Evolutionary conservation across 2,329 filamentous ascomycete genomes (phyloP).

Genomic region (Aspergillus ruber): DNA sequence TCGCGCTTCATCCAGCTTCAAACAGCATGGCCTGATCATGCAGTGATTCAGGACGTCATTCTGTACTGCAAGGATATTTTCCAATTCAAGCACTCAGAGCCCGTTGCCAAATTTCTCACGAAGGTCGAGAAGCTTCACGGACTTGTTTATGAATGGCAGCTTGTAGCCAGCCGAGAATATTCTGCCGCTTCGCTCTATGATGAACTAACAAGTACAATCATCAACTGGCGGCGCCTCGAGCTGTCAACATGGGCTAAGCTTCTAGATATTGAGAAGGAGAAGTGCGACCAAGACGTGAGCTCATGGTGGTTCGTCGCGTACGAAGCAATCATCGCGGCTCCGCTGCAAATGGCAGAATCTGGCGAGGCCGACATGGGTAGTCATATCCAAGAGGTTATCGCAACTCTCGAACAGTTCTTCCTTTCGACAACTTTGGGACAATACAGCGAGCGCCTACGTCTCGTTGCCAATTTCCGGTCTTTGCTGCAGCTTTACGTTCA

Average conservation of each 20-base stretch:
- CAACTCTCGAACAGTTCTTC: constrained; percentile 73
- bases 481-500: constrained; percentile 58
- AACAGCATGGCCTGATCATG: constrained; percentile 61
- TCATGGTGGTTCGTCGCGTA: constrained; percentile 98
- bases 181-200: constrained; percentile 66
- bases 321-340: constrained; percentile 74
- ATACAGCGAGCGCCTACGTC: constrained; percentile 62
- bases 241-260: constrained; percentile 85
- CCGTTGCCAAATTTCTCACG: constrained; percentile 77
- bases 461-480: constrained; percentile 57
- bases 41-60: constrained; percentile 74
- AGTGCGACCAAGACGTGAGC: constrained; percentile 69
- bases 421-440: constrained; percentile 73
- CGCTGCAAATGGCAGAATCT: constrained; percentile 58
- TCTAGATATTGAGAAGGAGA: constrained; percentile 74
- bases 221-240: constrained; percentile 86
- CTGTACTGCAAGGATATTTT: constrained; percentile 67
- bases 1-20: constrained; percentile 65
- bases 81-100: constrained; percentile 69
- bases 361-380: constrained; percentile 53
- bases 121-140: constrained; percentile 82
- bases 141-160: constrained; percentile 89
- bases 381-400: constrained; percentile 65
- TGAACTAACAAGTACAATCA: constrained; percentile 69
- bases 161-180: constrained; percentile 76